These are phyloP conservation scores for Cladophialophora immunda DNA, from an alignment of 2,329 filamentous ascomycete species.

Conservation along the genomic window DNA sequence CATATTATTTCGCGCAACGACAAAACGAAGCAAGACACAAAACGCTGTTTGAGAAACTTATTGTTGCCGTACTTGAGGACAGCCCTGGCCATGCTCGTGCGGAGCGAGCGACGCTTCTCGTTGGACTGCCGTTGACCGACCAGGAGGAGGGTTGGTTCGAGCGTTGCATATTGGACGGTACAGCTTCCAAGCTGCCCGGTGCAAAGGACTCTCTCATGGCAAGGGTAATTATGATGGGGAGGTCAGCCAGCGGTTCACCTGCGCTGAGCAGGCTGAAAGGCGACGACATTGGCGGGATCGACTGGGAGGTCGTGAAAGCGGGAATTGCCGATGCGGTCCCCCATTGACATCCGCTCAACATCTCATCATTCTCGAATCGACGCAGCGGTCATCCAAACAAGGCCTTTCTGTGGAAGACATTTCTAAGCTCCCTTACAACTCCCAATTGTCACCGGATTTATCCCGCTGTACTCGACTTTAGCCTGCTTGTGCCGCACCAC, in stretches of 20 bases:
- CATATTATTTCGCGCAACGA: conserved; percentile 75
- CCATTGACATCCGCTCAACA: conserved; percentile 17
- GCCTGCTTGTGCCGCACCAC: neutral
- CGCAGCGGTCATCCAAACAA: neutral
- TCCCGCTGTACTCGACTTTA: neutral
- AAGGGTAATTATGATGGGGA: conserved; percentile 74
- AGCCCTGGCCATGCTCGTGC: conserved; percentile 54
- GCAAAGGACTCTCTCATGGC: conserved; percentile 79
- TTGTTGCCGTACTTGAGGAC: conserved; percentile 64
- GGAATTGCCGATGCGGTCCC: conserved; percentile 29
- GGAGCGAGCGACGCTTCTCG: conserved; percentile 71
- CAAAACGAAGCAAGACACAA: conserved; percentile 69
- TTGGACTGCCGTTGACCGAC: conserved; percentile 74
- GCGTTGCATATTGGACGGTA: conserved; percentile 70
- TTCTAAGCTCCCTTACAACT: neutral
- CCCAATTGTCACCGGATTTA: neutral
- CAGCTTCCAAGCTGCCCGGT: conserved; percentile 69
- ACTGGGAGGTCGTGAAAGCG: conserved; percentile 58
- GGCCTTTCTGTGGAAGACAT: neutral
- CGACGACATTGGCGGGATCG: conserved; percentile 59
- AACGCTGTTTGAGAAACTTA: conserved; percentile 72
- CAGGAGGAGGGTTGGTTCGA: conserved; percentile 79
- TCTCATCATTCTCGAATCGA: neutral
- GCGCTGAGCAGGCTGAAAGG: conserved; percentile 50
- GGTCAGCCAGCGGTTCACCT: conserved; percentile 47